phyloP scores from a whole-genome alignment of 2,329 filamentous ascomycete genomes.

The Phialemoniopsis sp. region DNA sequence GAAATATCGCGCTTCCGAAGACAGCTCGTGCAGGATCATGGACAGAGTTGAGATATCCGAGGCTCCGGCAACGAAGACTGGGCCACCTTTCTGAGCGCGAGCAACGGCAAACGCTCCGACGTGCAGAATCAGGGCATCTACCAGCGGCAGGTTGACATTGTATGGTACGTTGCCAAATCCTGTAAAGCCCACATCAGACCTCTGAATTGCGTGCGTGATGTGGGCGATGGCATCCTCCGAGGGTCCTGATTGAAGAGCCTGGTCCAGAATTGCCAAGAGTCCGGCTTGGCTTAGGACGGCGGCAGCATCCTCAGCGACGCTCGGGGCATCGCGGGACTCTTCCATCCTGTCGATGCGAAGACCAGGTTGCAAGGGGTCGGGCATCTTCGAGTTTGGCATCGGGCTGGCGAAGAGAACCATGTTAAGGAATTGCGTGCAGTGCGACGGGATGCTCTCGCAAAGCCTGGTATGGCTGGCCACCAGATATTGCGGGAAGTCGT shows the following conservation, averaged over 20 bases:
- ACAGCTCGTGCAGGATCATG: conserved; percentile 70
- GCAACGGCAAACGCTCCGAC: conserved; percentile 70
- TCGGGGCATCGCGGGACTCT: conserved; percentile 65
- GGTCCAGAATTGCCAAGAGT: conserved; percentile 56
- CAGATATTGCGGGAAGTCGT: conserved; percentile 92
- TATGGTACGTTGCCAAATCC: conserved; percentile 65
- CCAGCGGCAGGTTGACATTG: conserved; percentile 63
- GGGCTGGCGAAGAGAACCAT: conserved; percentile 80
- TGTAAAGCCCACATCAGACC: conserved; percentile 24
- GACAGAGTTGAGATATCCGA: conserved; percentile 70
- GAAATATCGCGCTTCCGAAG: conserved; percentile 77
- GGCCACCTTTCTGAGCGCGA: conserved; percentile 54
- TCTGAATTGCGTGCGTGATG: conserved; percentile 69
- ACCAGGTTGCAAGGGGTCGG: conserved; percentile 68
- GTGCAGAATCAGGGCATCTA: conserved; percentile 82
- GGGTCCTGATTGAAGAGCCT: conserved; percentile 55
- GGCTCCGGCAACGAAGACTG: conserved; percentile 60
- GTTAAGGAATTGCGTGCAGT: conserved; percentile 85
- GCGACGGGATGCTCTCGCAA: conserved; percentile 74
- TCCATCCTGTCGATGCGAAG: conserved; percentile 74
- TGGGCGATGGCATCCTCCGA: conserved; percentile 72
- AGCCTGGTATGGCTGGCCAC: conserved; percentile 82
- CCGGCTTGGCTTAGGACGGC: conserved; percentile 49
- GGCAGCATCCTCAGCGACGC: conserved; percentile 59
- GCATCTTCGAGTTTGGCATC: conserved; percentile 61